Conservation (phyloP, 768 basidiomycete species). For the Leucosporidium scottii region DNA sequence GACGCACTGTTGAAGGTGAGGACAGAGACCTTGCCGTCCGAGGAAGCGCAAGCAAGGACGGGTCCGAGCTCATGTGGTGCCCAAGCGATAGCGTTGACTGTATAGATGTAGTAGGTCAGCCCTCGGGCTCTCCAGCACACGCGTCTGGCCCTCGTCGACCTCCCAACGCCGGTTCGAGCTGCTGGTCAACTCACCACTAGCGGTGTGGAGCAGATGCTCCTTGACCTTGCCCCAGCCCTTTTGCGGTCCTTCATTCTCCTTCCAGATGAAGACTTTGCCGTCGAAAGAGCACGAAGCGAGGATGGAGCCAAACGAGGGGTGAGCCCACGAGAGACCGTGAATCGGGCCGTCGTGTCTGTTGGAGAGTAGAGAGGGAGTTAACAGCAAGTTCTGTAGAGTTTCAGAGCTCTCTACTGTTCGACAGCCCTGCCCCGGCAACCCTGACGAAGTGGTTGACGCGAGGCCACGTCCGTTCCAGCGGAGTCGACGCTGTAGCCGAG, state of each 20-base stretch:
- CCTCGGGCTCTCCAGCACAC: not conserved
- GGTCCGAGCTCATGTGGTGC: slow-evolving; percentile 98
- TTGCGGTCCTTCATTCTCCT: slow-evolving; percentile 55
- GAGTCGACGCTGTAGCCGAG: too few species aligned
- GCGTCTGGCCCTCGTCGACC: too few species aligned
- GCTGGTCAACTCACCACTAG: slow-evolving; percentile 60
- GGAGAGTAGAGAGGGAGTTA: not conserved
- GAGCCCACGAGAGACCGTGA: slow-evolving; percentile 97
- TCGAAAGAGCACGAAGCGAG: slow-evolving; percentile 98
- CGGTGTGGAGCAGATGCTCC: slow-evolving; percentile 87
- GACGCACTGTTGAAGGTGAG: slow-evolving; percentile 86
- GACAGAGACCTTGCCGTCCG: slow-evolving; percentile 93
- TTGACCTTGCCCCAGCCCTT: slow-evolving; percentile 88
- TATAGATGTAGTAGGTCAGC: not conserved
- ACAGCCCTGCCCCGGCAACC: not conserved
- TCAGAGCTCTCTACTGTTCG: not conserved
- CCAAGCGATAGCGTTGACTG: slow-evolving; percentile 97
- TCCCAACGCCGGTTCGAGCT: not conserved
- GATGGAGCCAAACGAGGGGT: slow-evolving; percentile 93
- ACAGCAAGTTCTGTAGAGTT: too few species aligned
- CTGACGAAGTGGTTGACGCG: not conserved
- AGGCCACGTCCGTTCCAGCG: too few species aligned
- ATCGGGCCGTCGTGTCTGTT: slow-evolving; percentile 89
- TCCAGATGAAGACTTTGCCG: slow-evolving; percentile 97
- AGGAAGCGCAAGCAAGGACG: slow-evolving; percentile 91